Conservation (phyloP, 1,284 basidiomycete species). For the Trichosporon sp. region DNA sequence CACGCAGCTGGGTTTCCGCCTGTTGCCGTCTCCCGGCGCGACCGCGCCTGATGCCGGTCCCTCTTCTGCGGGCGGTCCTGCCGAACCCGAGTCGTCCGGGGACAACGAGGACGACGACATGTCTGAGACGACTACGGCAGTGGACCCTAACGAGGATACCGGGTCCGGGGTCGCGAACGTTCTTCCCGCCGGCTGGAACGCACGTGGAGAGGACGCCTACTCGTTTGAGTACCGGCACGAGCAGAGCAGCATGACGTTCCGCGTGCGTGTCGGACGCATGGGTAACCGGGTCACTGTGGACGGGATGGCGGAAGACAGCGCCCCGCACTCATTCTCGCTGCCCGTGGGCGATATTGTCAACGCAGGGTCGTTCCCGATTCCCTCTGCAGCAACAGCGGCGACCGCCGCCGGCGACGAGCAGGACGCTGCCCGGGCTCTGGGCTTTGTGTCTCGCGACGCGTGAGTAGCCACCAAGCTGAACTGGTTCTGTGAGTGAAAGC, state of each 20-base stretch:
- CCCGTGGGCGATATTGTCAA: constrained; percentile 53
- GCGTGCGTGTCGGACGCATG: constrained; percentile 56
- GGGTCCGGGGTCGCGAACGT: constrained; percentile 6
- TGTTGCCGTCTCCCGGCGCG: constrained; percentile 28
- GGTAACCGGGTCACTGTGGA: constrained; percentile 56
- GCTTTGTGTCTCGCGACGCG: constrained; percentile 44
- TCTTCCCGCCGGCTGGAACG: constrained; percentile 43
- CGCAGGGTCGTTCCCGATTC: constrained; percentile 49
- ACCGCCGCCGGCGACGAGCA: neutral
- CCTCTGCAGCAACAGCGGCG: constrained; percentile 38
- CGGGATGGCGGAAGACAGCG: constrained; percentile 58
- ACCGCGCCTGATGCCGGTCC: neutral
- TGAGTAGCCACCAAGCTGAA: constrained; percentile 29
- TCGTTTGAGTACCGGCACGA: constrained; percentile 56
- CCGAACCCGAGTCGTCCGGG: neutral
- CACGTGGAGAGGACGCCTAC: constrained; percentile 51
- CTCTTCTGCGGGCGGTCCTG: neutral
- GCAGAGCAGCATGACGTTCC: constrained; percentile 56
- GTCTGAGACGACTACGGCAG: constrained; percentile 53
- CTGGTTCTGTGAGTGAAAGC: neutral
- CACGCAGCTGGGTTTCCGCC: constrained; percentile 55
- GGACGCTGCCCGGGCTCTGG: constrained; percentile 30
- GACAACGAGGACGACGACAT: constrained; percentile 38
- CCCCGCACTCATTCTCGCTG: constrained; percentile 55
- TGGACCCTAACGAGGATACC: constrained; percentile 42